Evolutionary conservation across 352 stramenopile species (phyloP), one percentile per base, ranked within the genome.

Genomic region (Phytophthora colocasiae): DNA sequence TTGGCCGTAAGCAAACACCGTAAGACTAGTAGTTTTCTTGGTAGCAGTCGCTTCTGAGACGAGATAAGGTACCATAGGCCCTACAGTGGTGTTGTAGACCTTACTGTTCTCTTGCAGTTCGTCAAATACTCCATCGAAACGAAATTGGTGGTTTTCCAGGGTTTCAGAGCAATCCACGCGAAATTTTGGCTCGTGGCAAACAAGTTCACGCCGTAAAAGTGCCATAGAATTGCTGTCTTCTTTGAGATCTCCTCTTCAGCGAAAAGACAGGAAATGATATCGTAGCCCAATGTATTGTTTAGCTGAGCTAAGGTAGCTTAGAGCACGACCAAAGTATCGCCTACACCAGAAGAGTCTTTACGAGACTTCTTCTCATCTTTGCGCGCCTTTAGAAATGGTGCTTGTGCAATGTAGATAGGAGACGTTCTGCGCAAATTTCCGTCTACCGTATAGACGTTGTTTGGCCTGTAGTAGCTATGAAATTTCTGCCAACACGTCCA

Each of bases 1-100:
- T 99, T 19, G 97, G 7, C 97, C 97, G 80, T 99, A 99, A 2
- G 96, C 97, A 79, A 99, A 99, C 24, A 98, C 91, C 0, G 96
- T 99, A 0, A 97, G 59, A 17, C 60, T 86, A 3, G 67, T 73
- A 1, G 59, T 71, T 39, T 90, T 32, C 22, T 24, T 38, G 0
- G 59, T 69, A 27, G 51, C 10, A 41, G 38, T 66, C 3, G 44
- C 58, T 57, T 60, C 24, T 1, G 51, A 60, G 31, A 79, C 38
- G 27, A 91, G 63, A 49, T 70, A 87, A 3, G 81, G 81, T 15
- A 94, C 55, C 57, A 90, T 71, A 0, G 82, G 82, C 0, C 81
- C 81, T 3, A 92, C 78, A 1, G 83, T 83, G 8, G 77, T 53
- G 4, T 85, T 45, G 70, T 99, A 99, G 14, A 99, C 87, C 14